A percentile compares a stretch with the other conserved stretches of the same genome.
Evolutionary conservation across 2,329 filamentous ascomycete genomes (phyloP).

Genomic region (Neofusicoccum umdonicola): DNA sequence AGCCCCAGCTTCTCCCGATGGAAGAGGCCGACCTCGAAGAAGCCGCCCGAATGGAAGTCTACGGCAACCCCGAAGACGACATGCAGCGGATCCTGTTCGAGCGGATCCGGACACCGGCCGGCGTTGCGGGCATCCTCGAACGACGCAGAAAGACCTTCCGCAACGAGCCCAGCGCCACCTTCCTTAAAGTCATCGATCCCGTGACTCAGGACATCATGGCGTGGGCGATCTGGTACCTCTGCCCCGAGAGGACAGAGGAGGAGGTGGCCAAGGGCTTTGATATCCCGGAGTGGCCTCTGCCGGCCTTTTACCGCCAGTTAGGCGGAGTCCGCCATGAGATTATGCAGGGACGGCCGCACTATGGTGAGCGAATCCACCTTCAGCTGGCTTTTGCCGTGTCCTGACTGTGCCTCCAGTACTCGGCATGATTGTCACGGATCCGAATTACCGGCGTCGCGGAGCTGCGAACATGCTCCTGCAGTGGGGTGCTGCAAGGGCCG

Average conservation of each 20-base stretch:
- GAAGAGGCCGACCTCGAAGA: not conserved
- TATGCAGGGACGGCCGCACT: not conserved
- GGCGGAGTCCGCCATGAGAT: not conserved
- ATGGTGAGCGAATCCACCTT: not conserved
- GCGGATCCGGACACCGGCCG: not conserved
- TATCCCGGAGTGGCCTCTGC: not conserved
- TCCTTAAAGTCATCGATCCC: constrained; percentile 7
- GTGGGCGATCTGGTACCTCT: not conserved
- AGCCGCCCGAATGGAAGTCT: not conserved
- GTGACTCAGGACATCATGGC: constrained; percentile 2
- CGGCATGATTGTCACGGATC: not conserved
- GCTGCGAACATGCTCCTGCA: not conserved
- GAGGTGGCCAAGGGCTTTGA: constrained; percentile 20
- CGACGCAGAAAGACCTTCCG: not conserved
- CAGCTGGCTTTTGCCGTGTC: not conserved
- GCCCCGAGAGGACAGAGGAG: not conserved
- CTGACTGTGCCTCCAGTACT: constrained; percentile 15
- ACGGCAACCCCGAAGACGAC: not conserved
- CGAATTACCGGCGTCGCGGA: constrained; percentile 1
- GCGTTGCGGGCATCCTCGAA: not conserved
- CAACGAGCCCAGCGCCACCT: not conserved
- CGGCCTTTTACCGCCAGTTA: not conserved
- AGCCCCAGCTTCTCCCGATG: not conserved
- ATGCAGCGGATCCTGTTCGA: not conserved
- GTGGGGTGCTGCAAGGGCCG: constrained; percentile 20